These are phyloP conservation scores for Aureobasidium subglaciale DNA, from an alignment of 2,329 filamentous ascomycete genomes.

Conservation along the genomic window DNA sequence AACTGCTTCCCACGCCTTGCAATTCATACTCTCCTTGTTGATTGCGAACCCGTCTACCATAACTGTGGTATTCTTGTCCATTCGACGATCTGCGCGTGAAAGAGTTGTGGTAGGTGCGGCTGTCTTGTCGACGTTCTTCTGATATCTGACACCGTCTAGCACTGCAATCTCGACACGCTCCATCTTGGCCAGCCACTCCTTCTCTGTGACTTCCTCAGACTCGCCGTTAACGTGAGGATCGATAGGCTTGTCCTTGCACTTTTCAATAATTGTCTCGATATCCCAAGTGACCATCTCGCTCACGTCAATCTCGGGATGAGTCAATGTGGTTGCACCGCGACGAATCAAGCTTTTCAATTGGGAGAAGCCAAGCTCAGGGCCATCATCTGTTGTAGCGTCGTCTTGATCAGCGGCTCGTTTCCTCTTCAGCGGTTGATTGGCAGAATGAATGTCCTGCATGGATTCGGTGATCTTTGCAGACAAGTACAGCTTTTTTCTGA, in stretches of 20 bases:
- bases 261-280: conserved; percentile 46
- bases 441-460: conserved; percentile 47
- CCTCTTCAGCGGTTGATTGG: conserved; percentile 27
- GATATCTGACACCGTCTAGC: conserved; percentile 49
- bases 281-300: conserved; percentile 54
- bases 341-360: conserved; percentile 50
- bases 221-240: conserved; percentile 35
- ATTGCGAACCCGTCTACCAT: conserved; percentile 51
- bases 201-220: conserved; percentile 39
- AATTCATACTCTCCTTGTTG: conserved; percentile 49
- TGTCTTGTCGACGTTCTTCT: conserved; percentile 33
- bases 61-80: conserved; percentile 52
- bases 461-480: conserved; percentile 54
- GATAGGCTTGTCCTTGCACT: conserved; percentile 46
- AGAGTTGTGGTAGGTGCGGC: conserved; percentile 25
- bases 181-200: conserved; percentile 49
- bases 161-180: conserved; percentile 52
- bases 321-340: conserved; percentile 47
- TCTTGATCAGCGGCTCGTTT: conserved; percentile 21
- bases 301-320: conserved; percentile 46
- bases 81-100: conserved; percentile 41
- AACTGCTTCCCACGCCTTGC: conserved; percentile 50
- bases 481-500: conserved; percentile 56
- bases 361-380: conserved; percentile 45
- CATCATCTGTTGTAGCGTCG: conserved; percentile 27